Conservation (phyloP, 2,329 filamentous ascomycete species). For the Furcasterigmium sp. region DNA sequence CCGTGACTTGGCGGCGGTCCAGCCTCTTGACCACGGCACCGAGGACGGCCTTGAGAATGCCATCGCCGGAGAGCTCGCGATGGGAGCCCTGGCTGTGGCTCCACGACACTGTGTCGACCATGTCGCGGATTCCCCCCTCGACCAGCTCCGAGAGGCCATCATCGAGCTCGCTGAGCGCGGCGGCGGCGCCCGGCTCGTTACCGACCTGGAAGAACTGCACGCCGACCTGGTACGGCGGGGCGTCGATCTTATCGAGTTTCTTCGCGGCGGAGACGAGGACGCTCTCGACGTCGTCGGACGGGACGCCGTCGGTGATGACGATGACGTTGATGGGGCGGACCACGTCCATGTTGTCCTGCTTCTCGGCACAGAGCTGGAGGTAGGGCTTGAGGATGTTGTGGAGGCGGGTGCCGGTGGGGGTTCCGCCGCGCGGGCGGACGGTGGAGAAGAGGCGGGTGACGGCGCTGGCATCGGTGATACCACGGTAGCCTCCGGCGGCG, state of each 20-base stretch:
- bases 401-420: slow-evolving; percentile 70
- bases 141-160: slow-evolving; percentile 59
- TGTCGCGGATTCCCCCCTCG: slow-evolving; percentile 64
- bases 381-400: slow-evolving; percentile 70
- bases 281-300: slow-evolving; percentile 72
- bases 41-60: slow-evolving; percentile 76
- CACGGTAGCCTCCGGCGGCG: slow-evolving; percentile 53
- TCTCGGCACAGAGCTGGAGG: slow-evolving; percentile 35
- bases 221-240: slow-evolving; percentile 76
- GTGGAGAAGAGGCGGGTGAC: slow-evolving; percentile 67
- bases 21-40: slow-evolving; percentile 61
- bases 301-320: slow-evolving; percentile 82
- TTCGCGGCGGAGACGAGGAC: slow-evolving; percentile 63
- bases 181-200: slow-evolving; percentile 57
- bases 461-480: slow-evolving; percentile 51
- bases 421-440: slow-evolving; percentile 60
- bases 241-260: slow-evolving; percentile 64
- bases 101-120: slow-evolving; percentile 87
- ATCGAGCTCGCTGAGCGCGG: slow-evolving; percentile 67
- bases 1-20: slow-evolving; percentile 21
- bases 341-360: slow-evolving; percentile 32
- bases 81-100: slow-evolving; percentile 38
- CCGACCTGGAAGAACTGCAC: slow-evolving; percentile 97
- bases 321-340: slow-evolving; percentile 86
- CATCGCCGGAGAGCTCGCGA: slow-evolving; percentile 55